Base-by-base conservation (phyloP, 1,284 basidiomycete genomes). In the Austroboletus novae-zelandiae region DNA sequence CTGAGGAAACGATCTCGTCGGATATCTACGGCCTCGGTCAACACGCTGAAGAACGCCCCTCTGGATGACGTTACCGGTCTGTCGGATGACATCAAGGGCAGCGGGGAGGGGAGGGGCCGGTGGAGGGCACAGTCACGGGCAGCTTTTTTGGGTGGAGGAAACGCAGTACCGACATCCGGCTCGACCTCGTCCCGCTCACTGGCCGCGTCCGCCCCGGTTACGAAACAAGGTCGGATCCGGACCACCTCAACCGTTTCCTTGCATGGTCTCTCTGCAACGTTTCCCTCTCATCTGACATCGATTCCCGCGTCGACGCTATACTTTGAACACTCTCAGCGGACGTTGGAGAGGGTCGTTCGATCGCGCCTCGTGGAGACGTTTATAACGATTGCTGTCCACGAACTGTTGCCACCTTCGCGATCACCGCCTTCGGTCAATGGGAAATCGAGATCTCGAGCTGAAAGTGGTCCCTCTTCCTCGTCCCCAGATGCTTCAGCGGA, bases 321-420 rank as follows among this genome's bases (percentile, higher is more conserved):
- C 51, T 74, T 72, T 14, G 81, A 84, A 58, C 76, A 80, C 55
- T 86, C 86, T 13, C 87, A 91, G 63, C 70, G 70, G 39, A 76
- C 74, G 5, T 71, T 91, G 36, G 86, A 89, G 69, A 83, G 78
- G 56, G 77, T 89, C 9, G 74, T 92, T 7, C 71, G 73, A 42
- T 82, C 85, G n/a, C 80, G 89, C 41, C 71, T 92, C 25, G 81
- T 91, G n/a, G 87, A 91, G 65, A 89, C 87, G 1, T 89, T 90
- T 60, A 68, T 92, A 48, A 78, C 83, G 15, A 68, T 92, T 37
- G 69, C 71, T 41, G 67, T 80, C 14, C 68, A 67, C 1, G 56
- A 59, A 20, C 52, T 61, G 55, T 41, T 45, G 45, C 55, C 43
- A 29, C 50, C 36, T 56, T 59, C 54, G 18, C 50, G 52, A 27